Percentiles rank a stretch among this genome's conserved stretches.
phyloP scores from a whole-genome alignment of 768 basidiomycete species.

The Suillus subaureus region DNA sequence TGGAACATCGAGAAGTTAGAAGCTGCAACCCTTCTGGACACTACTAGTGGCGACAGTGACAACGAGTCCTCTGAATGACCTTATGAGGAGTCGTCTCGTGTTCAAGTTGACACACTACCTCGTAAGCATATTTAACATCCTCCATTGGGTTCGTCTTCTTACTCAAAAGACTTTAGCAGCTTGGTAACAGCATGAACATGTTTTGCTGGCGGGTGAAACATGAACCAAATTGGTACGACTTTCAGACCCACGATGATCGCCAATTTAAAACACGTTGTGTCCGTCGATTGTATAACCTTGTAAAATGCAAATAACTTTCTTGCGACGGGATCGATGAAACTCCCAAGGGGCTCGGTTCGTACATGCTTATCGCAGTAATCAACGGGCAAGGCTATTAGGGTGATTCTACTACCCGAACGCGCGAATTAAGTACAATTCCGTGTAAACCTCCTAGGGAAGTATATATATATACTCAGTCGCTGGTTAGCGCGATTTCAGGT shows the following conservation, averaged over 20 bases:
- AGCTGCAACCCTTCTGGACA: conserved; percentile 43
- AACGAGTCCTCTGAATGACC: conserved; percentile 53
- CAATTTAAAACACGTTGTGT: background rate
- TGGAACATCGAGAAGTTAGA: conserved; percentile 78
- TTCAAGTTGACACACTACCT: background rate
- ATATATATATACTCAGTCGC: background rate
- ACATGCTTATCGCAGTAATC: background rate
- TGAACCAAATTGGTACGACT: background rate
- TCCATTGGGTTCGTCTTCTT: background rate
- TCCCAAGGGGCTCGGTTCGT: background rate
- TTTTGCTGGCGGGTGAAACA: conserved; percentile 1
- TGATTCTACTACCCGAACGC: background rate
- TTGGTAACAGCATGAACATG: background rate
- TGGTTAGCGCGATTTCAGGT: background rate
- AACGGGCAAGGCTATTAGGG: background rate
- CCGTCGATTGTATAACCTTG: background rate
- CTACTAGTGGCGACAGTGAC: conserved; percentile 62
- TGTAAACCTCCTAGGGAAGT: background rate
- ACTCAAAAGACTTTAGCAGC: background rate
- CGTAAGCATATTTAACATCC: background rate
- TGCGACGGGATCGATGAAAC: background rate
- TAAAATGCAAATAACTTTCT: background rate
- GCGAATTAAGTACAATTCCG: background rate
- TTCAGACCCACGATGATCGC: background rate
- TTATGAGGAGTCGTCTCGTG: conserved; percentile 18